Conservation (phyloP, 2,329 filamentous ascomycete species). For the Colletotrichum endophyticum region DNA sequence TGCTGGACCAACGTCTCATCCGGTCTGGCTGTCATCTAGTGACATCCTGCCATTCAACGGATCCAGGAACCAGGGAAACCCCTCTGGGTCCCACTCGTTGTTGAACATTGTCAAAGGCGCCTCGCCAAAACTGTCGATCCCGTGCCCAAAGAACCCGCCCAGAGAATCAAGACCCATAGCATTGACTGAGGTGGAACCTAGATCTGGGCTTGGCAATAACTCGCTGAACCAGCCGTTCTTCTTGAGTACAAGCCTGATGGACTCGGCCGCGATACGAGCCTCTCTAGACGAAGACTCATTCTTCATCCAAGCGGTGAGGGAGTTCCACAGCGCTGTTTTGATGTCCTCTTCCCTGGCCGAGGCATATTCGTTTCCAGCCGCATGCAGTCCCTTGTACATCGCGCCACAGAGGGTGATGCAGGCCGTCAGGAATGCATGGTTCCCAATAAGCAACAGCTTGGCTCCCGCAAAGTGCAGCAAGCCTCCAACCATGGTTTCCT, state of each 20-base stretch:
- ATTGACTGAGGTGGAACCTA: background rate
- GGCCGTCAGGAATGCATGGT: conserved; percentile 26
- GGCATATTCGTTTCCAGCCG: background rate
- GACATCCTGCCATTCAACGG: background rate
- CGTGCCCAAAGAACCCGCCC: background rate
- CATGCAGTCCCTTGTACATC: background rate
- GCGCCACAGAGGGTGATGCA: conserved; percentile 24
- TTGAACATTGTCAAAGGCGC: background rate
- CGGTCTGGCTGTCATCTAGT: background rate
- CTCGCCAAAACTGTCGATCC: background rate
- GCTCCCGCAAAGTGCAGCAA: conserved; percentile 23
- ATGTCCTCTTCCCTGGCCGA: background rate
- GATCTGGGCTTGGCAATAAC: background rate
- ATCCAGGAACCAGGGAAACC: background rate
- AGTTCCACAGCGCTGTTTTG: background rate
- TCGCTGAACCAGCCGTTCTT: background rate
- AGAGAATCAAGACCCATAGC: background rate
- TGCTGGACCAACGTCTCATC: background rate
- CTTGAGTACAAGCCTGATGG: background rate
- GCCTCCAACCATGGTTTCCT: conserved; percentile 24
- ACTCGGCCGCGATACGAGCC: background rate
- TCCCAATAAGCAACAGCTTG: conserved; percentile 23
- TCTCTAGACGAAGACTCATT: background rate
- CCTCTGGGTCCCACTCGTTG: background rate
- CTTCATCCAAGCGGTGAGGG: background rate